Conservation (phyloP, 2,329 filamentous ascomycete species). For the Alternaria brassicae region DNA sequence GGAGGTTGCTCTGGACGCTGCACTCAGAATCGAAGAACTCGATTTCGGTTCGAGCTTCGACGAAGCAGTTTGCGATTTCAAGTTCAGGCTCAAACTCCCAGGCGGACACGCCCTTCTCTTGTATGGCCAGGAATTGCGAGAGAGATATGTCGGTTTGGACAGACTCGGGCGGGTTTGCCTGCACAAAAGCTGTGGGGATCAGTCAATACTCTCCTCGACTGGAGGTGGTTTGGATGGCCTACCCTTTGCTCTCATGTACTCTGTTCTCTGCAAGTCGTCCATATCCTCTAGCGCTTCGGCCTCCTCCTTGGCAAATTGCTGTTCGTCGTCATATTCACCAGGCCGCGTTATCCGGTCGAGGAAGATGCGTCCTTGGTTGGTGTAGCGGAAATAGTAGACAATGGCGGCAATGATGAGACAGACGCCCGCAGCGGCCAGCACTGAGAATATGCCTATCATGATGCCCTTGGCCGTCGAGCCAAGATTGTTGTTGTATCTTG, state of each 20-base stretch:
- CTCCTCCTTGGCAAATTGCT: conserved; percentile 92
- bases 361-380: conserved; percentile 84
- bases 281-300: conserved; percentile 92
- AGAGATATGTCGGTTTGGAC: conserved; percentile 95
- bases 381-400: conserved; percentile 95
- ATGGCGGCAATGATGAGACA: conserved; percentile 80
- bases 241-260: conserved; percentile 97
- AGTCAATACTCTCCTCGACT: conserved; percentile 1
- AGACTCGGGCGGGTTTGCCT: conserved; percentile 93
- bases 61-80: conserved; percentile 98
- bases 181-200: conserved; percentile 76
- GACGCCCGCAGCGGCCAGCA: conserved; percentile 87
- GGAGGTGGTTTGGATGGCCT: conserved; percentile 37
- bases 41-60: conserved; percentile 94
- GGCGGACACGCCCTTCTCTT: conserved; percentile 98
- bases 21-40: conserved; percentile 99
- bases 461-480: conserved; percentile 76
- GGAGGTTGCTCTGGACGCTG: conserved; percentile 94
- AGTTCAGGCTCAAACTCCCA: conserved; percentile 99
- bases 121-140: conserved; percentile 96
- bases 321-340: conserved; percentile 97
- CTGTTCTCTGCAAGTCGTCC: conserved; percentile 88
- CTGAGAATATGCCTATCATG: conserved; percentile 92
- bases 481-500: conserved; percentile 33
- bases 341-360: conserved; percentile 91